Conservation (phyloP, 768 basidiomycete species). For the Boletellus emodensis region DNA sequence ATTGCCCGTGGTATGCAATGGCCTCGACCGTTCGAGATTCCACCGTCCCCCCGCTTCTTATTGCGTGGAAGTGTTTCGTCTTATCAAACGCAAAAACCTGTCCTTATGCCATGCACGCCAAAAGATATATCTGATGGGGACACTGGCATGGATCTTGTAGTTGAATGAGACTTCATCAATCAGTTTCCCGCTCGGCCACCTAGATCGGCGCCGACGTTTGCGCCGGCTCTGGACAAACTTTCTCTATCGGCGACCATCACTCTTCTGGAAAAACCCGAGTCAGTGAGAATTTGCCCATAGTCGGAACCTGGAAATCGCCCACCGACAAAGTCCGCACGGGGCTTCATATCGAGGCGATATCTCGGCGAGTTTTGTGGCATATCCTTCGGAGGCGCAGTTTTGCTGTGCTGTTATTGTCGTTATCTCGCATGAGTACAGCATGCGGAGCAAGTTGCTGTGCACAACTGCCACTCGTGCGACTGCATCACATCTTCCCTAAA, state of each 20-base stretch:
- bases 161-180: background rate
- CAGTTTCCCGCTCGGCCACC: constrained; percentile 2
- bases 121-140: background rate
- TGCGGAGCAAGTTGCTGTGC: constrained; percentile 5
- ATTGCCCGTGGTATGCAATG: background rate
- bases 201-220: constrained; percentile 6
- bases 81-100: background rate
- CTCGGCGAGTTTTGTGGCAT: background rate
- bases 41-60: background rate
- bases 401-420: constrained; percentile 12
- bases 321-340: constrained; percentile 6
- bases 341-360: constrained; percentile 9
- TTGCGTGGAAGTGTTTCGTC: background rate
- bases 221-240: background rate
- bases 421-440: constrained; percentile 3
- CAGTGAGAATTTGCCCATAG: background rate
- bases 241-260: background rate
- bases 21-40: constrained; percentile 4
- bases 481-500: constrained; percentile 1
- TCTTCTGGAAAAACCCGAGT: background rate
- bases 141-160: background rate
- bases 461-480: background rate
- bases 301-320: constrained; percentile 14
- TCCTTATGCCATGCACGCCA: background rate
- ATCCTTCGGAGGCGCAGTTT: constrained; percentile 6